Base-by-base conservation (phyloP, 2,329 filamentous ascomycete species). In the Alternaria tenuissima region DNA sequence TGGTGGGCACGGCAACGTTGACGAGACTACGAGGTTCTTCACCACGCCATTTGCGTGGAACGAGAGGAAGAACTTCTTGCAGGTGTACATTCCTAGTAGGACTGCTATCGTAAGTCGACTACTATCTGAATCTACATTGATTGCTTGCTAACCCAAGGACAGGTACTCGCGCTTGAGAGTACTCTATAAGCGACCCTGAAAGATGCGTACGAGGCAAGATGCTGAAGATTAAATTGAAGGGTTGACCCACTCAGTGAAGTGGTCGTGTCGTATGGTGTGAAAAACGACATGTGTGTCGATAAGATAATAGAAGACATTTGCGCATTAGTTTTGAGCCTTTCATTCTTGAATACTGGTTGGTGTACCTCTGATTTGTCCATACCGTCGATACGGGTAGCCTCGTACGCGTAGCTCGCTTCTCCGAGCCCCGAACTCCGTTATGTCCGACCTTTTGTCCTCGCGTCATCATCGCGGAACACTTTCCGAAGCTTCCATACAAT, bases 11-110 rank as follows among this genome's bases (percentile, higher is more conserved):
- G 88, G 86, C 30, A 87, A 94, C 30, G 87, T 97, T 52, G 89
- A 92, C 57, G 88, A 92, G 66, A 86, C 81, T n/a, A 95, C 92
- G 3, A 85, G 92, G 34, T 98, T 95, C 84, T 97, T 97, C 78
- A 98, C 95, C 0, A 96, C 93, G 5, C 88, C 93, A 14, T 87
- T 97, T 82, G 86, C 87, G 63, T 98, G 95, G 95, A 98, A 98
- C 76, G 87, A 87, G 14, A 85, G 95, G 63, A 90, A 87, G 82
- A 98, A 98, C 80, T 97, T 92, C 82, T 88, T 92, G 48, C 95
- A 98, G 77, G 87, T 97, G 54, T 99, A 99, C 77, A 87, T 96
- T 62, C 94, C 94, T 16, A 88, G 88, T 53, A 85, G 94, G 71
- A 93, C 91, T 63, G 94, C 93, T 20, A 82, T 97, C 78, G 94